phyloP scores from a whole-genome alignment of 345 rosid species.

The Melaleuca alternifolia region DNA sequence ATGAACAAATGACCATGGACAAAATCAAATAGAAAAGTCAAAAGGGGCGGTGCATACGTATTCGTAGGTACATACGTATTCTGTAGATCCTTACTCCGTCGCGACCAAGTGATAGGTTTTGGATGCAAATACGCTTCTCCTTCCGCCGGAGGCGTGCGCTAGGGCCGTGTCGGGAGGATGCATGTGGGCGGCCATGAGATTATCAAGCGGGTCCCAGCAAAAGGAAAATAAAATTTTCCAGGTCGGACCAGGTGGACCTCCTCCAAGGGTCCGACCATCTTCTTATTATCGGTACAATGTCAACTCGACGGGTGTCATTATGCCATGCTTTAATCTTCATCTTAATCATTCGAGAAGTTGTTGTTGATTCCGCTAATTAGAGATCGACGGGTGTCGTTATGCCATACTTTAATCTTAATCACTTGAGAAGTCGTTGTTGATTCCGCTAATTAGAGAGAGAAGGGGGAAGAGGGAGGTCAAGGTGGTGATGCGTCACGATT shows the following conservation, averaged over 20 bases:
- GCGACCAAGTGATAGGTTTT: background rate
- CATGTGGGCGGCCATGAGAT: background rate
- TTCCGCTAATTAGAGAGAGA: background rate
- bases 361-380: background rate
- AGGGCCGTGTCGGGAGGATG: background rate
- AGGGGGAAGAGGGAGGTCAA: background rate
- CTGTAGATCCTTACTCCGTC: background rate
- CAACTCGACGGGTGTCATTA: background rate
- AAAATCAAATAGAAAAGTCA: background rate
- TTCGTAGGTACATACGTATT: background rate
- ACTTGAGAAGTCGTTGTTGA: background rate
- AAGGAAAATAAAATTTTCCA: background rate
- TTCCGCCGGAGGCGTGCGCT: background rate
- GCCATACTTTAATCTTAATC: background rate
- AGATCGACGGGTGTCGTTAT: no score
- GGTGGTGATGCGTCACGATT: background rate
- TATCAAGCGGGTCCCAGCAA: background rate
- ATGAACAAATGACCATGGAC: background rate
- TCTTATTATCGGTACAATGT: background rate
- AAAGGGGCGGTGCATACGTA: background rate
- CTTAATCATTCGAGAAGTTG: background rate
- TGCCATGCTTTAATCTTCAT: background rate
- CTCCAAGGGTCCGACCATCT: background rate
- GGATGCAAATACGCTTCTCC: background rate
- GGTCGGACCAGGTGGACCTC: background rate